Base-by-base conservation (phyloP, 495 filamentous ascomycete species). In the Ascodesmis nigricans region DNA sequence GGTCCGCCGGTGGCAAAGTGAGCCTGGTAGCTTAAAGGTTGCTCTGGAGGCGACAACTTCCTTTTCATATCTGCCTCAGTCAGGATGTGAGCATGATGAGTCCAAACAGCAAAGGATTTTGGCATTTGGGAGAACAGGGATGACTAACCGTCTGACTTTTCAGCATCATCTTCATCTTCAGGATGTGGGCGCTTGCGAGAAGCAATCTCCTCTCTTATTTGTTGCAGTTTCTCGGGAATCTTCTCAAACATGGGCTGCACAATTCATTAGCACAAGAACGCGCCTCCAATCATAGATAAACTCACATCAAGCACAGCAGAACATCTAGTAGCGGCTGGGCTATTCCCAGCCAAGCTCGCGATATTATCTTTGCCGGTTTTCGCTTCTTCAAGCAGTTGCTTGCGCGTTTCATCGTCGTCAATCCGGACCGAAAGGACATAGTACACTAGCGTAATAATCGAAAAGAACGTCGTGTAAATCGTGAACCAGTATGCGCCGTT, bases 401-500 rank as follows among this genome's bases (percentile, higher is more conserved):
- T 59, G 23, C 77, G 67, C n/a, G 71, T 75, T 2, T 65, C 50
- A 42, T 75, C 80, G 38, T 83, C 69, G 11, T 78, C 78, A 46
- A 91, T 93, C n/a, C n/a, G n/a, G n/a, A n/a, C n/a, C 53, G 92
- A 84, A 9, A 92, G 55, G 0, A 80, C 79, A 46, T 74, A 93
- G 56, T 83, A 97, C 9, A 92, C 60, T 37, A 95, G 57, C 0
- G 82, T 81, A 6, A 97, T 61, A 27, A 93, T 81, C 15, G 82
- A 75, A 53, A 92, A 95, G 57, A 92, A 95, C 9, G 80, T 78
- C 2, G 87, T 91, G 44, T 93, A 95, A 58, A 92, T 80, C 30
- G 75, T 77, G 45, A 92, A 93, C 87, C 87, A 97, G 56, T 83
- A 91, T 0, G 82, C 78, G 0, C 87, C 87, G 45, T 78, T 76